Evolutionary conservation across 352 stramenopile species (phyloP), one percentile per base, ranked within the genome.

Genomic region (Phytophthora syringae): DNA sequence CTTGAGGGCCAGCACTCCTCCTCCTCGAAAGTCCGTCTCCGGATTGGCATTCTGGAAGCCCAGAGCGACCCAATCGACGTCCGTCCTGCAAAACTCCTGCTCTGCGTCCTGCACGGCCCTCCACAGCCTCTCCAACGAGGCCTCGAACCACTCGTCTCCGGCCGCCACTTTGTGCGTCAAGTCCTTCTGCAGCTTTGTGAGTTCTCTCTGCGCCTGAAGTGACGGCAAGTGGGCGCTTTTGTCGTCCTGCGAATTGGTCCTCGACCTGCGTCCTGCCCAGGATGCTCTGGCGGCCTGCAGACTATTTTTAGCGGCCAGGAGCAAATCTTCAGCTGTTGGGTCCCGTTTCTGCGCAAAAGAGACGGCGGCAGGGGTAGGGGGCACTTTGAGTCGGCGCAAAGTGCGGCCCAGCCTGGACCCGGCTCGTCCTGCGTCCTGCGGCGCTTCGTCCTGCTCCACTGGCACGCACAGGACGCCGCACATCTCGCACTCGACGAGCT

Each of bases 1-100:
- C 71, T 94, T 93, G 64, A 96, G 80, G 7, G 85, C 86, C 3
- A 94, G 63, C 12, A 91, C 50, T 2, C 86, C 88, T n/a, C 88
- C 88, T 32, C 88, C 88, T 54, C 88, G 72, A 55, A 94, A 96
- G 60, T 96, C 88, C 27, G 86, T 92, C 72, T 94, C 84, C 0
- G 88, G 88, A 58, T 86, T 92, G 13, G 68, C 53, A 5, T 88
- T 82, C 43, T 96, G 88, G 64, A 96, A 94, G 13, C 86, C 88
- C 22, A 96, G 74, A 27, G 74, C 60, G 16, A 94, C 70, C 88
- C 88, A 96, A 15, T 84, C 74, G 9, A 89, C 82, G 7, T 63
- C 67, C 1, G 74, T 49, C 7, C 80, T 74, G 22, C 79, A 68
- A 27, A 87, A 95, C 2, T 56, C 28, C 7, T 67, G 27, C 0